Base-by-base conservation (phyloP, 1,284 basidiomycete species). In the Leccinum fallax region DNA sequence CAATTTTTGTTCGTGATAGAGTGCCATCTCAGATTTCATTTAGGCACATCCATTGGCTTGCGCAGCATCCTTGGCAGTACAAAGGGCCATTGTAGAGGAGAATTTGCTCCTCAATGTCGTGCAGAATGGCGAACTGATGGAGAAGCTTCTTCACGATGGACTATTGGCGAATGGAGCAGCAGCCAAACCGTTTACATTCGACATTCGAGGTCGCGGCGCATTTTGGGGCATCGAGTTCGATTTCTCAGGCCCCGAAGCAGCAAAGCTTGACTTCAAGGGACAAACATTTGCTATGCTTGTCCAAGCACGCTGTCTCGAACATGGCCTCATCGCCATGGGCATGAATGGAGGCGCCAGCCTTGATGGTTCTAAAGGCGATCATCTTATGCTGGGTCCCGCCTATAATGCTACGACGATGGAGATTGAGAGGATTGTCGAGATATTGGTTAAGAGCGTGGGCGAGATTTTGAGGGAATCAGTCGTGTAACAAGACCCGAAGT, bases 201-300 rank as follows among this genome's bases (percentile, higher is more conserved):
- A 93, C 73, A 83, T 92, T 61, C 84, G 92, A 52, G 92, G 94
- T 19, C 85, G 85, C 26, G 93, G 93, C 11, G 83, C 86, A 32
- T 93, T 94, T 79, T 93, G 89, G 86, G 90, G 81, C 13, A 77
- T 95, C 62, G 93, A 95, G 73, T 93, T 94, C 67, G 90, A 91
- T 69, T 87, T 89, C 67, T 76, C 76, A 11, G 72, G 68, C 8
- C 72, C 74, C 10, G 78, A 80, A 62, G 80, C 79, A 9, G 61
- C 70, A 28, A 68, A 69, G 28, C 63, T 84, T n/a, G 78, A 86
- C 64, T 81, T 90, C 65, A 80, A 81, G 66, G 81, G 80, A 6
- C 59, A 80, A 51, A 69, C 73, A 21, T 88, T 92, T 66, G 88
- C 84, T 13, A 81, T 85, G 74, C 77, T 83, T 21, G 82, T 89